Conservation (phyloP, 352 stramenopile species). For the Phytophthora colocasiae region DNA sequence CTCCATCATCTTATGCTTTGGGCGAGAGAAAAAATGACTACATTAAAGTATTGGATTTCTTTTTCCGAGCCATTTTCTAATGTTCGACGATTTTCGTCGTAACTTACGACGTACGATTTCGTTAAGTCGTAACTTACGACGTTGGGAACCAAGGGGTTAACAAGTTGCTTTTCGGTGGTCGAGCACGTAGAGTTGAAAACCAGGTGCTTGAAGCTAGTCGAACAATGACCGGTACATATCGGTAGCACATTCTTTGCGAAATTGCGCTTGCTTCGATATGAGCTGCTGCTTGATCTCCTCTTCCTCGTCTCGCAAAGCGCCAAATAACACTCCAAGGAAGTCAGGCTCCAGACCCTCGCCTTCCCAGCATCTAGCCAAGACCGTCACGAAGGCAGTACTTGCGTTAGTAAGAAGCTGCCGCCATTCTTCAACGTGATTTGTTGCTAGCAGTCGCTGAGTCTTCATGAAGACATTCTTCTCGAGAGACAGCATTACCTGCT, state of each 20-base stretch:
- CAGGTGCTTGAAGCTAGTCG: slow-evolving; percentile 19
- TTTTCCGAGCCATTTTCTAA: too few species aligned
- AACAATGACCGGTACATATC: slow-evolving; percentile 37
- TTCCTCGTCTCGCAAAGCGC: slow-evolving; percentile 42
- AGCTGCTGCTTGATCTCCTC: slow-evolving; percentile 44
- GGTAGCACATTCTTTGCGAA: slow-evolving; percentile 34
- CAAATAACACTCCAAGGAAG: slow-evolving; percentile 44
- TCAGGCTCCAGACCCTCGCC: slow-evolving; percentile 21
- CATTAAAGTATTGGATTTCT: too few species aligned
- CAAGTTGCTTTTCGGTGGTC: slow-evolving; percentile 28
- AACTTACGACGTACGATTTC: too few species aligned
- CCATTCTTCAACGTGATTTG: slow-evolving; percentile 33
- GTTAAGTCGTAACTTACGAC: too few species aligned
- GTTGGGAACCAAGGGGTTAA: not conserved
- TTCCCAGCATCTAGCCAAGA: slow-evolving; percentile 60
- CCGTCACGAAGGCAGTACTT: slow-evolving; percentile 47
- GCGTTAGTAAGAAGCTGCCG: slow-evolving; percentile 40
- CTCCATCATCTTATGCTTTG: too few species aligned
- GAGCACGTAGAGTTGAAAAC: slow-evolving; percentile 10
- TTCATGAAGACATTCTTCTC: slow-evolving; percentile 8
- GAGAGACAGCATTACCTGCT: slow-evolving; percentile 44
- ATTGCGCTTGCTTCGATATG: slow-evolving; percentile 49
- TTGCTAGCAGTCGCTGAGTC: slow-evolving; percentile 32
- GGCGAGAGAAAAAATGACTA: too few species aligned
- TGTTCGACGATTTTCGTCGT: too few species aligned